Conservation (phyloP, 2,329 filamentous ascomycete genomes). For the Colletotrichum incanum region DNA sequence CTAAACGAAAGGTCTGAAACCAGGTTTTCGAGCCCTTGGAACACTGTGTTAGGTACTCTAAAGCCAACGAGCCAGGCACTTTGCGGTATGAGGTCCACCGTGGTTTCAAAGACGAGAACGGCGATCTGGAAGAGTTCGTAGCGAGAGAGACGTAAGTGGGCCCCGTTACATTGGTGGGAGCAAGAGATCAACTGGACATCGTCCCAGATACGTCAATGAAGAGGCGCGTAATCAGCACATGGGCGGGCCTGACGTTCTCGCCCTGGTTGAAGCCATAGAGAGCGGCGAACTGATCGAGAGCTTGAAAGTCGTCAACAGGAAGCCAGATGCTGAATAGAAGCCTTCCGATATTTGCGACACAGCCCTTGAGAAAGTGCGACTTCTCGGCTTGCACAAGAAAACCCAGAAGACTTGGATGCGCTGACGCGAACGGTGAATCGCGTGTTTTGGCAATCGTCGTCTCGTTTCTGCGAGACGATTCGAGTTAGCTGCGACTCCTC, state of each 20-base stretch:
- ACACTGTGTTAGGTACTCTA: constrained; percentile 46
- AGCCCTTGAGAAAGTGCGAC: too few species aligned
- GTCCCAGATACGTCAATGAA: constrained; percentile 46
- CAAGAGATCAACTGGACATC: constrained; percentile 17
- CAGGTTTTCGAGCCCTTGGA: constrained; percentile 48
- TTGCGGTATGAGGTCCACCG: constrained; percentile 49
- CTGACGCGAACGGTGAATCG: background rate
- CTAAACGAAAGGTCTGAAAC: constrained; percentile 16
- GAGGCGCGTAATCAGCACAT: constrained; percentile 47
- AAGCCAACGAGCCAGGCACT: constrained; percentile 46
- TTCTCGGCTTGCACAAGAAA: background rate
- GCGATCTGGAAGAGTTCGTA: constrained; percentile 47
- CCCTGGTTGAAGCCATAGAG: constrained; percentile 44
- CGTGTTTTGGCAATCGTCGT: constrained; percentile 1
- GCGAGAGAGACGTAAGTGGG: constrained; percentile 47
- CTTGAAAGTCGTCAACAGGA: constrained; percentile 22
- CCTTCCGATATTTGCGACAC: constrained; percentile 17
- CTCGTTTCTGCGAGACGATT: background rate
- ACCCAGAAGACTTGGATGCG: background rate
- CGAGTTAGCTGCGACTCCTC: constrained; percentile 4
- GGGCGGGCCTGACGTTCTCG: constrained; percentile 44
- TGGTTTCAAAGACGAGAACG: constrained; percentile 45
- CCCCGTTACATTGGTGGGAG: background rate
- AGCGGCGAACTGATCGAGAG: constrained; percentile 24
- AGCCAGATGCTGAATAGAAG: constrained; percentile 6